A percentile compares a stretch with the other conserved stretches of the same genome.
Conservation (phyloP, 176 grass and related monocot genomes). For the Metroxylon sagu region DNA sequence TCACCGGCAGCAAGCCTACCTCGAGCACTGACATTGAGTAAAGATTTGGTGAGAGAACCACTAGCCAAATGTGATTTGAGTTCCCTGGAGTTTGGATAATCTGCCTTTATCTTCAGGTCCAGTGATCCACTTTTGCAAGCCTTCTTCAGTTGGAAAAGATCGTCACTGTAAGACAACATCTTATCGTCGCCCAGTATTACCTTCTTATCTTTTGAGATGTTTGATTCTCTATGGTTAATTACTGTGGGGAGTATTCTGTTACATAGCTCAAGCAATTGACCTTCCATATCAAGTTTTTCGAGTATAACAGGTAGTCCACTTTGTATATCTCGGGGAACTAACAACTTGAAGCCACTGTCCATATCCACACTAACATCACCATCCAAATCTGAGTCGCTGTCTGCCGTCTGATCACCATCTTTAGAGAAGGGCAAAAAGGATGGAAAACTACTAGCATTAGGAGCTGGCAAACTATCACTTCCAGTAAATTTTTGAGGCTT, state of each 20-base stretch:
- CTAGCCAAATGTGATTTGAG: constrained; percentile 78
- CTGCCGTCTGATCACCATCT: constrained; percentile 60
- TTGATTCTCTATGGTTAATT: constrained; percentile 54
- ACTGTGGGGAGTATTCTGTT: constrained; percentile 74
- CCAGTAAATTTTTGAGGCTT: constrained; percentile 86
- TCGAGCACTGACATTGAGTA: constrained; percentile 61
- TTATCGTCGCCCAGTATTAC: constrained; percentile 68
- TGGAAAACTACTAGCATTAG: constrained; percentile 39
- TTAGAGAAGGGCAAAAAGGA: constrained; percentile 57
- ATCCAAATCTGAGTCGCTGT: constrained; percentile 96
- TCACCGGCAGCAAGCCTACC: constrained; percentile 98
- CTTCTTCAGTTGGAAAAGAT: constrained; percentile 89
- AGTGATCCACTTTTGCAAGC: constrained; percentile 92
- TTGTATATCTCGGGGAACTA: constrained; percentile 58
- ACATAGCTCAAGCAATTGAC: constrained; percentile 68
- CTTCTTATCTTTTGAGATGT: constrained; percentile 77
- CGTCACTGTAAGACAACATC: constrained; percentile 39
- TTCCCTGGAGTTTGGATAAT: constrained; percentile 93
- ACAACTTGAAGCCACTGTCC: constrained; percentile 60
- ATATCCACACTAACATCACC: constrained; percentile 62
- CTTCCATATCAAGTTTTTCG: constrained; percentile 62
- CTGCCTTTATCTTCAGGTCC: constrained; percentile 88
- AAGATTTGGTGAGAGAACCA: constrained; percentile 77
- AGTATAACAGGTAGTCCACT: constrained; percentile 57
- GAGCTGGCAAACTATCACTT: constrained; percentile 21